phyloP scores from a whole-genome alignment of 108 stramenopile genomes.

The Stephanodiscus minutulus region DNA sequence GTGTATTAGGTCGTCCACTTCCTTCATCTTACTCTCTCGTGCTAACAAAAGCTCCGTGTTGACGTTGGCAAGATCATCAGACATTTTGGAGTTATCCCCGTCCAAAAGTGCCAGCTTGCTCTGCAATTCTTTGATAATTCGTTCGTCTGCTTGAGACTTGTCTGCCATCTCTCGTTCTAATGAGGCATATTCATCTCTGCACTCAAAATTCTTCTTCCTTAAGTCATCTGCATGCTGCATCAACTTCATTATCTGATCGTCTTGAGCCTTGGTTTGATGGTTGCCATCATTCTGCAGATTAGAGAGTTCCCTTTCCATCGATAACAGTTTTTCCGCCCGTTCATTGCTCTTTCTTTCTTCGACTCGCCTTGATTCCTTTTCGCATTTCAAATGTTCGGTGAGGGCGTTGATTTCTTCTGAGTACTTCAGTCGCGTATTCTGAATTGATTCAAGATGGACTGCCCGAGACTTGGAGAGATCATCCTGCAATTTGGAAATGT shows the following conservation, averaged over 20 bases:
- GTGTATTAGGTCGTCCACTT: slow-evolving; percentile 27
- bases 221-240: slow-evolving; percentile 36
- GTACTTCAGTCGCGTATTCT: slow-evolving; percentile 27
- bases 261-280: slow-evolving; percentile 26
- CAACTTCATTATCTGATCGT: slow-evolving; percentile 30
- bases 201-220: slow-evolving; percentile 14
- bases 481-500: slow-evolving; percentile 36
- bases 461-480: slow-evolving; percentile 34
- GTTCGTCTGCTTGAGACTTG: slow-evolving; percentile 9
- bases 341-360: slow-evolving; percentile 24
- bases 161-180: slow-evolving; percentile 25
- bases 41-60: slow-evolving; percentile 15
- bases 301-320: slow-evolving; percentile 13
- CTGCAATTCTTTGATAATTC: slow-evolving; percentile 7
- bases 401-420: slow-evolving; percentile 24
- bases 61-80: slow-evolving; percentile 14
- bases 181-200: slow-evolving; percentile 5
- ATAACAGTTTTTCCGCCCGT: slow-evolving; percentile 25
- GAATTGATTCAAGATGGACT: slow-evolving; percentile 31
- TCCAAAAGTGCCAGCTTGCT: slow-evolving; percentile 14
- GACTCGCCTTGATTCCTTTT: slow-evolving; percentile 17
- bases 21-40: slow-evolving; percentile 9
- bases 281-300: slow-evolving; percentile 23
- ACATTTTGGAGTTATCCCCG: slow-evolving; percentile 14
- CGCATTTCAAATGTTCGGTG: slow-evolving; percentile 15